Evolutionary conservation across 345 rosid genomes (phyloP), one percentile per base, ranked within the genome.

Genomic region (Diplotaxis tenuifolia): DNA sequence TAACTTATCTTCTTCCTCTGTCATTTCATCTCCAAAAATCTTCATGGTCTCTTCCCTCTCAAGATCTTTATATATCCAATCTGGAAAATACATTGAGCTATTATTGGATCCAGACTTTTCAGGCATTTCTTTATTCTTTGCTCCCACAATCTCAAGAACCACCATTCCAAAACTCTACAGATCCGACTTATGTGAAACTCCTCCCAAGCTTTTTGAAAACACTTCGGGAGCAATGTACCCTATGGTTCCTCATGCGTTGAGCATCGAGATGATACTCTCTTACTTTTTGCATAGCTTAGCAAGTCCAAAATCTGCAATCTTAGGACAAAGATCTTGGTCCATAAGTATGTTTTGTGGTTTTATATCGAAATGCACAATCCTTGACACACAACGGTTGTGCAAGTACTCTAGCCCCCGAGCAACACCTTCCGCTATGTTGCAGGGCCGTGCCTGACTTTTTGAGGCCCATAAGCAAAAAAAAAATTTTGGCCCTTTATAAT

Each of bases 151-250:
- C 27, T 52, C 57, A 20, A 52, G 57, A 20, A 52, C 27, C n/a
- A 52, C 57, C 57, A 52, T 52, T 20, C 57, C 27, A 20, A 4
- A 52, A 52, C 57, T 52, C 20, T 52, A 52, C 57, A 52, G 27
- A 52, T 52, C 27, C 7, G 27, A 52, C 57, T 52, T 52, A 20
- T 52, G n/a, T 10, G 57, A 52, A 20, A 52, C 57, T 9, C 57
- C 57, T 52, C 57, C 57, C 57, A 52, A 20, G n/a, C 27, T 52
- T 52, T 52, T 52, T 10, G 57, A 52, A 52, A 52, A 52, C 27
- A 52, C 57, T 20, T 52, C 27, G 4, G 57, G 57, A 52, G 27
- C 57, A 52, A 52, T 52, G 54, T 49, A 52, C 57, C 57, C 57
- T 9, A 52, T 20, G 27, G 57, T 52, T 27, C 57, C 57, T 52